Evolutionary conservation across 306 rosid genomes (phyloP).

Genomic region (Urtica urens): DNA sequence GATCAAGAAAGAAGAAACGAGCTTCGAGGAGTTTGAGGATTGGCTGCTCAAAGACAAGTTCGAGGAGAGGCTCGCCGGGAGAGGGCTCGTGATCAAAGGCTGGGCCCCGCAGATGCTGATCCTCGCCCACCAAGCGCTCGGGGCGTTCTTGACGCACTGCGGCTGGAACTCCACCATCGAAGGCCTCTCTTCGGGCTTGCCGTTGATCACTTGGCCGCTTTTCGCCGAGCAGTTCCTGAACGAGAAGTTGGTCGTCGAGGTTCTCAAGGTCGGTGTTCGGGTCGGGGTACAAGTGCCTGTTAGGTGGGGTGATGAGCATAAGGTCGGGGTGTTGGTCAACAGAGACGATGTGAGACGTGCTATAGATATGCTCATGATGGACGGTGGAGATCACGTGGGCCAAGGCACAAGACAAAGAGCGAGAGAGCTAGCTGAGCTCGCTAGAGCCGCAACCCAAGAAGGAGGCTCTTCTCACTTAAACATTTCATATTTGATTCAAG

Average conservation of each 20-base stretch:
- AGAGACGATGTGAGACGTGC: constrained; percentile 32
- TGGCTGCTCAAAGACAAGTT: constrained; percentile 46
- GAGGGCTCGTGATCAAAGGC: constrained; percentile 55
- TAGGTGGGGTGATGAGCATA: constrained; percentile 69
- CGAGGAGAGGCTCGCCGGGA: constrained; percentile 48
- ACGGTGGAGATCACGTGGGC: constrained; percentile 44
- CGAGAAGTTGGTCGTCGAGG: constrained; percentile 44
- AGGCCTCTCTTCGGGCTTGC: constrained; percentile 40
- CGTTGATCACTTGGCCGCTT: constrained; percentile 73
- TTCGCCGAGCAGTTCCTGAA: constrained; percentile 67
- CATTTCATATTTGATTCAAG: constrained; percentile 37
- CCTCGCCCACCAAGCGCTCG: constrained; percentile 41
- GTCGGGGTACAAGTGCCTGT: constrained; percentile 53
- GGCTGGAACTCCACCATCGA: constrained; percentile 77
- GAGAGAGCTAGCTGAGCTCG: constrained; percentile 33
- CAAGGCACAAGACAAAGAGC: constrained; percentile 36
- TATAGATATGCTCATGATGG: constrained; percentile 19
- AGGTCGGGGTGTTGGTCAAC: constrained; percentile 44
- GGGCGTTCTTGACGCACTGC: constrained; percentile 65
- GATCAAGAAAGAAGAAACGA: constrained; percentile 29
- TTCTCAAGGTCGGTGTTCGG: constrained; percentile 46
- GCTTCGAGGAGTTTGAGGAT: constrained; percentile 31
- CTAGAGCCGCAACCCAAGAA: constrained; percentile 29
- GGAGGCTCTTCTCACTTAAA: constrained; percentile 49
- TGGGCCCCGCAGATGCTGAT: constrained; percentile 74